Percentiles rank a stretch among this genome's conserved stretches.
These are phyloP conservation scores for Farysia itapuensis DNA, from an alignment of 1,284 basidiomycete genomes.

Conservation along the genomic window DNA sequence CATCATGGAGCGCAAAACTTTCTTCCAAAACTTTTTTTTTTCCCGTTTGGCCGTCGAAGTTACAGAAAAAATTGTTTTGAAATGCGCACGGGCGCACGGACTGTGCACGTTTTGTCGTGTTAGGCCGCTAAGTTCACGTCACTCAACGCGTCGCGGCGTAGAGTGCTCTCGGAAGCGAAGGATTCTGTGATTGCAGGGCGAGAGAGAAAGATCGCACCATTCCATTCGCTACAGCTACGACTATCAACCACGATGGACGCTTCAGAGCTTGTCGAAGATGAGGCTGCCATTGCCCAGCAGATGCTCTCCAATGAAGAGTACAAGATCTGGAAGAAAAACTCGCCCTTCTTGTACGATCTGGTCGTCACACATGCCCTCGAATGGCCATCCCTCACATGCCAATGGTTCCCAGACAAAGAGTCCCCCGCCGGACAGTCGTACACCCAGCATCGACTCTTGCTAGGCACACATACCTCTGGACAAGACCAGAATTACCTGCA, in stretches of 20 bases:
- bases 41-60: neutral
- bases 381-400: slow-evolving; percentile 96
- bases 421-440: slow-evolving; percentile 81
- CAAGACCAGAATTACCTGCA: slow-evolving; percentile 94
- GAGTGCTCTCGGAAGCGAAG: no score
- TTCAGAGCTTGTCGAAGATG: slow-evolving; percentile 47
- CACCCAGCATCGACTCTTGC: slow-evolving; percentile 85
- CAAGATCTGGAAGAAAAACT: slow-evolving; percentile 60
- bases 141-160: no score
- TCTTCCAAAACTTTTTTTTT: neutral
- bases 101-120: neutral
- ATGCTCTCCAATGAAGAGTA: slow-evolving; percentile 57
- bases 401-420: slow-evolving; percentile 98
- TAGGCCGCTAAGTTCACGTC: neutral
- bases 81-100: no score
- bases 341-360: slow-evolving; percentile 85
- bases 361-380: slow-evolving; percentile 96
- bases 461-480: slow-evolving; percentile 96
- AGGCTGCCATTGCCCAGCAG: slow-evolving; percentile 48
- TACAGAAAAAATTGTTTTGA: neutral
- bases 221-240: no score
- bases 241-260: slow-evolving; percentile 28
- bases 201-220: no score
- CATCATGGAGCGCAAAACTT: no score
- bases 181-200: no score